Conservation (phyloP, 192 early-diverging fungal species). For the Umbelopsis isabellina region DNA sequence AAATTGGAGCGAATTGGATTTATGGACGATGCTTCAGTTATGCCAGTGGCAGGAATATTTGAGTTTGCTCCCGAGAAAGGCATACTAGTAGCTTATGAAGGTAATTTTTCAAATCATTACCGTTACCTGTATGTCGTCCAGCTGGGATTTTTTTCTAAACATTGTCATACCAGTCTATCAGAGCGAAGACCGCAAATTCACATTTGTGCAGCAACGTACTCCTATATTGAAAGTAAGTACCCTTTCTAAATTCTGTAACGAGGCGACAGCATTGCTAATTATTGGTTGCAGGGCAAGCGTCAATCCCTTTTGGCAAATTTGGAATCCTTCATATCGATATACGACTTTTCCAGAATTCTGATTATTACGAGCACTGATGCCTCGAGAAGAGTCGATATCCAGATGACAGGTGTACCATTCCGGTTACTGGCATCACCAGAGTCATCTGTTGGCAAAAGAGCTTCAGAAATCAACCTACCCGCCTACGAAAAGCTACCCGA, state of each 20-base stretch:
- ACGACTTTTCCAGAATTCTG: conserved; percentile 58
- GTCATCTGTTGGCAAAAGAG: background rate
- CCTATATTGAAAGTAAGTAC: conserved; percentile 48
- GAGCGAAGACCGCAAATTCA: conserved; percentile 63
- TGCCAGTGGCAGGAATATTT: conserved; percentile 62
- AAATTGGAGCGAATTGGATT: conserved; percentile 62
- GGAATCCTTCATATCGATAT: conserved; percentile 54
- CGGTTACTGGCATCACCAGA: conserved; percentile 34
- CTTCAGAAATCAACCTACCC: conserved; percentile 24
- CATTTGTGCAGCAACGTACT: conserved; percentile 73
- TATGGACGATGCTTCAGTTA: conserved; percentile 57
- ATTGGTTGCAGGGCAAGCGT: conserved; percentile 40
- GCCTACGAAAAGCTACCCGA: conserved; percentile 6
- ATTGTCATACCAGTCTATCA: conserved; percentile 57
- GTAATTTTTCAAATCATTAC: conserved; percentile 11
- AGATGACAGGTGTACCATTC: conserved; percentile 61
- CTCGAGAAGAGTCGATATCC: conserved; percentile 58
- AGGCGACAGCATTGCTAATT: background rate
- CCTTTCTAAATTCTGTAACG: background rate
- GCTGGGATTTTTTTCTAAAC: background rate
- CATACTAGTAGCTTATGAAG: conserved; percentile 52
- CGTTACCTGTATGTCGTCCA: background rate
- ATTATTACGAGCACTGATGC: conserved; percentile 73
- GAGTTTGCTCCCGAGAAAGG: conserved; percentile 38
- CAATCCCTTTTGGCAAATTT: conserved; percentile 54